Evolutionary conservation across 495 filamentous ascomycete species (phyloP), one percentile per base, ranked within the genome.

Genomic region (Immersiella caudata): DNA sequence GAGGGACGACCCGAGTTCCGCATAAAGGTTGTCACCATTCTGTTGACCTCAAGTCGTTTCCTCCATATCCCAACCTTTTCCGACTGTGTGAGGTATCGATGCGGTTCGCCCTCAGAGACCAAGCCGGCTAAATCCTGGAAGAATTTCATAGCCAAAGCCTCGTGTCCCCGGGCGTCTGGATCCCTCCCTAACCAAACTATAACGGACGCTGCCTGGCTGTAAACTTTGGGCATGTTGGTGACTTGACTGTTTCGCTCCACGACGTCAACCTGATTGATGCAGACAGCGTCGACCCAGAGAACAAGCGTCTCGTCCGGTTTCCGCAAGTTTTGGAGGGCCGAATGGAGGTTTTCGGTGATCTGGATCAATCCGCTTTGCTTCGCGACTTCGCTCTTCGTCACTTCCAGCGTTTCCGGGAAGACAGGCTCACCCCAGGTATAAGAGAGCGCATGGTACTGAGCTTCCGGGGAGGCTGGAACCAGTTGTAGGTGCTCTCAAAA

Each of bases 221-320:
- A 59, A 18, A 59, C 33, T 8, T 33, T 22, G 1, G 21, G 21
- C 56, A 59, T 59, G 3, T 3, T 8, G 22, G 21, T n/a, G 18
- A 59, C 56, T 27, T 59, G 56, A 7, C 18, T n/a, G 26, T 59
- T 35, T 3, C 26, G 22, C 56, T 59, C 56, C 3, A 25, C 56
- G 1, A 33, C 18, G 25, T 59, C 56, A 2, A 33, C 5, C 26
- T 59, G 56, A 25, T 59, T 59, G 56, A 59, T 59, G 25, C 56
- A 59, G 7, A 59, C 22, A 12, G 56, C 56, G 25, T 59, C 56
- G 25, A 59, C 27, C 56, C 56, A 59, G 56, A 59, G 22, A 26
- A 26, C 18, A 14, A n/a, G 21, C 18, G 16, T 27, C n/a, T 12
- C 5, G 16, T 20, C 16, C 18, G 22, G 56, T 3, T n/a, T 20